phyloP scores from a whole-genome alignment of 495 filamentous ascomycete species.

The Penicillium diatomitis region DNA sequence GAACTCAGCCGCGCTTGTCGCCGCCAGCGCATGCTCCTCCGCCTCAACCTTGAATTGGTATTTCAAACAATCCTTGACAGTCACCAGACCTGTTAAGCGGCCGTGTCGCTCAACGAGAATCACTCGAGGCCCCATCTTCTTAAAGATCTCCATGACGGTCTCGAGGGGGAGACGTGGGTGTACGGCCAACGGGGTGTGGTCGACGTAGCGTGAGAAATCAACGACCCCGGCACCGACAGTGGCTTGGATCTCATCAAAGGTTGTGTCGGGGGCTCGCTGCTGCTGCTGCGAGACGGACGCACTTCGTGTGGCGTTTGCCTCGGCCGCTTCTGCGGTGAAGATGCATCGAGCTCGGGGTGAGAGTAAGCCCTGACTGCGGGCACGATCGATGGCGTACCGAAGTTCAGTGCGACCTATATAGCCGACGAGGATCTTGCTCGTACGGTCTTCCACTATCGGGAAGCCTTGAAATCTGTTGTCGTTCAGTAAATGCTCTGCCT shows the following conservation, averaged over 20 bases:
- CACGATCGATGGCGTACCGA: conserved; percentile 82
- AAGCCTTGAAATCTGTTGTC: conserved; percentile 91
- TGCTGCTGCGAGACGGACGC: conserved; percentile 19
- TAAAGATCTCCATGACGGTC: conserved; percentile 98
- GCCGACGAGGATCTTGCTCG: conserved; percentile 65
- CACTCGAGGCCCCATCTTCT: conserved; percentile 92
- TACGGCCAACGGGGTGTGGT: conserved; percentile 81
- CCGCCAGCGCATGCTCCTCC: conserved; percentile 58
- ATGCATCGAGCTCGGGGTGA: conserved; percentile 63
- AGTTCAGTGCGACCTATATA: conserved; percentile 95
- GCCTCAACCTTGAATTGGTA: conserved; percentile 97
- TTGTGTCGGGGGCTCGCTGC: conserved; percentile 42
- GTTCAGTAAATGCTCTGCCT: conserved; percentile 64
- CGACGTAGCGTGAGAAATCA: conserved; percentile 82
- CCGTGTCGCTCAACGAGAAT: conserved; percentile 90
- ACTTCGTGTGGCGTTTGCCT: conserved; percentile 26
- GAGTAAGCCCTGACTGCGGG: conserved; percentile 64
- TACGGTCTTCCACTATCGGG: conserved; percentile 74
- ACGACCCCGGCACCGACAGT: conserved; percentile 50
- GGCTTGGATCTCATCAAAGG: conserved; percentile 52
- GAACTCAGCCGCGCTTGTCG: conserved; percentile 37
- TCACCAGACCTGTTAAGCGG: conserved; percentile 73
- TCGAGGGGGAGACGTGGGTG: conserved; percentile 89
- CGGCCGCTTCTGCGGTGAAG: conserved; percentile 60
- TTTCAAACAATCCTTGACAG: conserved; percentile 94